phyloP scores from a whole-genome alignment of 225 moss, liverwort and hornwort species.

The Pseudisothecium myosuroides region DNA sequence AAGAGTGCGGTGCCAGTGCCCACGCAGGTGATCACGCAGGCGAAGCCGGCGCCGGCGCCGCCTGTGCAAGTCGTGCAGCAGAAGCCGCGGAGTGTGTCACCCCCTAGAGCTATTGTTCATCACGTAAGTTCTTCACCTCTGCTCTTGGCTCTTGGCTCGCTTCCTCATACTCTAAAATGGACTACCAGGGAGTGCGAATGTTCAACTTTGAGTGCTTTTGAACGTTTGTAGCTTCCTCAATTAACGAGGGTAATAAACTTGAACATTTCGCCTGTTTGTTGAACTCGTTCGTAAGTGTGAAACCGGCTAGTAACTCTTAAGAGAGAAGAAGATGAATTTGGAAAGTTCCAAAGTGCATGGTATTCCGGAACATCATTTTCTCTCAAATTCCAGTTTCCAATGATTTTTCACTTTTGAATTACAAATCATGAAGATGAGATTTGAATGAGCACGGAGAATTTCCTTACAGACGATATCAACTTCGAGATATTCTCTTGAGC shows the following conservation, averaged over 20 bases:
- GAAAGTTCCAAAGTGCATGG: too few relatives aligned
- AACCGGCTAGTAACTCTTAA: too few relatives aligned
- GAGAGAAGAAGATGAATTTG: too few relatives aligned
- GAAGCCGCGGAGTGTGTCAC: not conserved
- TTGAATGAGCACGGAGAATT: too few relatives aligned
- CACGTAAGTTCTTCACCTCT: not conserved
- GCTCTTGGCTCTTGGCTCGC: too few relatives aligned
- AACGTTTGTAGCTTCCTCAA: too few relatives aligned
- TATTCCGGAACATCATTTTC: too few relatives aligned
- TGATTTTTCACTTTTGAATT: too few relatives aligned
- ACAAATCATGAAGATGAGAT: not conserved
- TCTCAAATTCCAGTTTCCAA: too few relatives aligned
- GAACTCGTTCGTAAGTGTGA: not conserved
- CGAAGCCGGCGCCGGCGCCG: not conserved
- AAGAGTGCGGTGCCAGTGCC: not conserved
- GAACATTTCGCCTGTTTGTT: not conserved
- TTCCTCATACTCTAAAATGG: not conserved
- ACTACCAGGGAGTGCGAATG: too few relatives aligned
- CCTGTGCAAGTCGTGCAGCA: not conserved
- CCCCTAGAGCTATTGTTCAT: conserved; percentile 12
- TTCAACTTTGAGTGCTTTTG: not conserved
- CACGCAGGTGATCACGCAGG: not conserved
- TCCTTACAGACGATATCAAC: not conserved
- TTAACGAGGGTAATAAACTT: not conserved
- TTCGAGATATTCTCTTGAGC: too few relatives aligned